Conservation (phyloP, 2,329 filamentous ascomycete species). For the Leptographium flavum region DNA sequence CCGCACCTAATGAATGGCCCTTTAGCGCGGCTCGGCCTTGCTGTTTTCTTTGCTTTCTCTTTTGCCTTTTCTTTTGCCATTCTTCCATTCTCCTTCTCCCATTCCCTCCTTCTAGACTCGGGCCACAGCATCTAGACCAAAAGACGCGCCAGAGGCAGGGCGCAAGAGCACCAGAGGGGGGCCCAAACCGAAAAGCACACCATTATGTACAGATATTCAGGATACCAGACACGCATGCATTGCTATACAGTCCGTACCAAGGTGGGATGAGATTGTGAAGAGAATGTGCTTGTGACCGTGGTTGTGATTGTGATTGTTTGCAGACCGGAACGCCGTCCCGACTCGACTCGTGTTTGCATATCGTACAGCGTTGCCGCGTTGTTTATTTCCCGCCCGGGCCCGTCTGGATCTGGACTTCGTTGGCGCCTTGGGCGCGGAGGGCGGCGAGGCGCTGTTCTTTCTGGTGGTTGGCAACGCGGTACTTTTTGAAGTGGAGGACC, state of each 20-base stretch:
- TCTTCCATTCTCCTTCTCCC: too few species aligned
- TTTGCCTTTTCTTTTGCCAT: neutral
- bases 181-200: neutral
- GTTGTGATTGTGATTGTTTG: neutral
- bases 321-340: too few species aligned
- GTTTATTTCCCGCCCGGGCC: slow-evolving; percentile 9
- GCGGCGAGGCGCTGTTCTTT: slow-evolving; percentile 66
- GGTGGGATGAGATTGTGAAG: too few species aligned
- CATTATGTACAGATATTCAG: slow-evolving; percentile 1
- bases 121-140: neutral
- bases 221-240: neutral
- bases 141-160: neutral
- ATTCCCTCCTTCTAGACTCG: neutral
- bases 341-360: too few species aligned
- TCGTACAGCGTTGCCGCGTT: neutral
- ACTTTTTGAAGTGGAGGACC: slow-evolving; percentile 97
- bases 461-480: slow-evolving; percentile 81
- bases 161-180: neutral
- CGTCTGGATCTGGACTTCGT: slow-evolving; percentile 30
- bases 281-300: too few species aligned
- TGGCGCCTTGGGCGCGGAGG: slow-evolving; percentile 59
- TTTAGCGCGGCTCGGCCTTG: neutral
- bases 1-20: neutral
- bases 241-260: too few species aligned
- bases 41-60: neutral